Evolutionary conservation across 2,329 filamentous ascomycete genomes (phyloP).

Genomic region (Aspergillus fumigatus): DNA sequence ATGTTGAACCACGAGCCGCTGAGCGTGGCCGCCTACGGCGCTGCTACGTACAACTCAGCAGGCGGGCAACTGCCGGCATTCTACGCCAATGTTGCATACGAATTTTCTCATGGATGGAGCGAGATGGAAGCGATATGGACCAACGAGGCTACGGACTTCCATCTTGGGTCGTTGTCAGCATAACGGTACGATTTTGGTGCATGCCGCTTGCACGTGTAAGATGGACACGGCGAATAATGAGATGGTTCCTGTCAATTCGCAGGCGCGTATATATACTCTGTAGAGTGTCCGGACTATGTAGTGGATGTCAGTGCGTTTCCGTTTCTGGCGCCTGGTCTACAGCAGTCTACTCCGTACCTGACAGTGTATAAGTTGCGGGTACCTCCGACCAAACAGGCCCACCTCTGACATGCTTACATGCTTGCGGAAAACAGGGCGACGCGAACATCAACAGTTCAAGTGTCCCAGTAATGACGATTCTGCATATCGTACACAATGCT

Average conservation of each 20-base stretch:
- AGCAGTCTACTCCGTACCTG: conserved; percentile 22
- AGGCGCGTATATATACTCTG: conserved; percentile 23
- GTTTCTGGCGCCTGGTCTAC: conserved; percentile 36
- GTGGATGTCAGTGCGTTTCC: conserved; percentile 34
- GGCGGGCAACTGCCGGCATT: no score
- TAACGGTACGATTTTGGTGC: conserved; percentile 27
- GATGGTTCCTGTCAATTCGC: conserved; percentile 30
- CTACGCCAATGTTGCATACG: no score
- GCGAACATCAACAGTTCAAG: background rate
- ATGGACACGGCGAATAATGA: conserved; percentile 32
- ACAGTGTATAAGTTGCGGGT: conserved; percentile 27
- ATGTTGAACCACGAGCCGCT: conserved; percentile 5
- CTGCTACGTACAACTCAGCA: conserved; percentile 12
- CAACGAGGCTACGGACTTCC: no score
- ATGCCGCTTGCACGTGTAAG: conserved; percentile 33
- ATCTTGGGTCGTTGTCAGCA: conserved; percentile 1
- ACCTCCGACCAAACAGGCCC: no score
- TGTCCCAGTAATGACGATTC: background rate
- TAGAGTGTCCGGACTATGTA: conserved; percentile 29
- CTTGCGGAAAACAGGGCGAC: conserved; percentile 34
- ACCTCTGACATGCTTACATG: conserved; percentile 10
- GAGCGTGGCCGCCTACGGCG: conserved; percentile 19
- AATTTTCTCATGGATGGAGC: background rate
- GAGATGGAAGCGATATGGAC: no score
- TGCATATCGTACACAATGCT: background rate